phyloP scores from a whole-genome alignment of 768 basidiomycete genomes.

The Coprinopsis strossmayeri region DNA sequence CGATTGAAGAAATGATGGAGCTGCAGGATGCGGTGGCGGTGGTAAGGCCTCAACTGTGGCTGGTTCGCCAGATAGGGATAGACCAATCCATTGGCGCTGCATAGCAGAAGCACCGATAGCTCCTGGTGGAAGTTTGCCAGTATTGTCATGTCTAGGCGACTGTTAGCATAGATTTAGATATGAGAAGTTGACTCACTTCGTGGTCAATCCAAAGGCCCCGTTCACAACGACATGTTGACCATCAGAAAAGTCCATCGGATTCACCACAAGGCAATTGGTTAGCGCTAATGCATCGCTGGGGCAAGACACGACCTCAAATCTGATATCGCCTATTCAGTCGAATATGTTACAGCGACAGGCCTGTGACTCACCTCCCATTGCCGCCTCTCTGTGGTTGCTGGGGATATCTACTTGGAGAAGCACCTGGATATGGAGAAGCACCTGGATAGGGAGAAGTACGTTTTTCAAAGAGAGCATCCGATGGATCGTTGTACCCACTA shows the following conservation, averaged over 20 bases:
- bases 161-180: neutral
- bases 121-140: conserved; percentile 61
- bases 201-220: conserved; percentile 62
- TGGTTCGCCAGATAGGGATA: conserved; percentile 71
- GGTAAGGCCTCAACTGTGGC: conserved; percentile 65
- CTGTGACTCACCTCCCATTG: conserved; percentile 18
- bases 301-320: conserved; percentile 51
- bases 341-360: neutral
- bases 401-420: conserved; percentile 14
- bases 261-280: conserved; percentile 75
- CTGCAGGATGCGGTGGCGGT: conserved; percentile 38
- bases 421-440: conserved; percentile 8
- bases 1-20: conserved; percentile 63
- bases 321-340: conserved; percentile 15
- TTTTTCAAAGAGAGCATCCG: conserved; percentile 45
- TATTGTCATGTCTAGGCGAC: conserved; percentile 64
- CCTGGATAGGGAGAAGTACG: no score
- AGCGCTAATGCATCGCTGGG: conserved; percentile 68
- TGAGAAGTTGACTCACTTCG: conserved; percentile 41
- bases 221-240: conserved; percentile 77
- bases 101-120: conserved; percentile 68
- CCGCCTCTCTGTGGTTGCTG: neutral
- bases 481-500: conserved; percentile 48
- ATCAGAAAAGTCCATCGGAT: conserved; percentile 67
- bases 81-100: conserved; percentile 86